A percentile compares a stretch with the other conserved stretches of the same genome.
Evolutionary conservation across 2,329 filamentous ascomycete genomes (phyloP).

Genomic region (Ophiostoma quercus): DNA sequence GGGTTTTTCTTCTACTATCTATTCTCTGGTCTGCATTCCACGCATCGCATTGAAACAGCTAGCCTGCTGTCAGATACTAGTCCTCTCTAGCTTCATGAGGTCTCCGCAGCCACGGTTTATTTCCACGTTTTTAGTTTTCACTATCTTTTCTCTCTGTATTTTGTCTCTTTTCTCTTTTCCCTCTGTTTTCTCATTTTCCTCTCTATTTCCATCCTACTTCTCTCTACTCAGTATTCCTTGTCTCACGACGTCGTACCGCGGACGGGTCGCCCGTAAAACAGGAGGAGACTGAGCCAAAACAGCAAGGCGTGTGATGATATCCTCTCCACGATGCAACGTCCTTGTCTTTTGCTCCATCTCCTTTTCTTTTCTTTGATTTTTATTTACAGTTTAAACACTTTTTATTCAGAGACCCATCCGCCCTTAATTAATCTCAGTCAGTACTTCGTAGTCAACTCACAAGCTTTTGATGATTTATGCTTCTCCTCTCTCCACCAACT

Average conservation of each 20-base stretch:
- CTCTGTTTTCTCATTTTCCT: neutral
- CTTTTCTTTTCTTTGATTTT: neutral
- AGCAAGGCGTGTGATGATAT: neutral
- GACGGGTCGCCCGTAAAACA: conserved; percentile 7
- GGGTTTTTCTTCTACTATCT: neutral
- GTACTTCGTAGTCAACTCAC: neutral
- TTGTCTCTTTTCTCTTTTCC: neutral
- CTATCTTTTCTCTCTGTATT: neutral
- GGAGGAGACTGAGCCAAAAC: neutral
- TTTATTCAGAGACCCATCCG: neutral
- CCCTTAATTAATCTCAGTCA: neutral
- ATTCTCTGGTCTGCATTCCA: too few relatives aligned
- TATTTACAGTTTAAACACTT: neutral
- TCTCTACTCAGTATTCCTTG: neutral
- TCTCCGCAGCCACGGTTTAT: conserved; percentile 3
- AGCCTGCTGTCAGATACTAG: neutral
- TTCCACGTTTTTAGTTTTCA: neutral
- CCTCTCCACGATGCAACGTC: conserved; percentile 6
- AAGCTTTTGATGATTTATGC: conserved; percentile 2
- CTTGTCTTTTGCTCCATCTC: neutral
- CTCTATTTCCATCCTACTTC: neutral
- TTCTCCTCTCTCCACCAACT: conserved; percentile 9
- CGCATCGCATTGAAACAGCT: neutral
- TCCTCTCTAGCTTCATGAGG: neutral
- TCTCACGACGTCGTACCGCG: conserved; percentile 10